Evolutionary conservation across 768 basidiomycete genomes (phyloP), one percentile per base, ranked within the genome.

Genomic region (Hygrophorus pudorinus): DNA sequence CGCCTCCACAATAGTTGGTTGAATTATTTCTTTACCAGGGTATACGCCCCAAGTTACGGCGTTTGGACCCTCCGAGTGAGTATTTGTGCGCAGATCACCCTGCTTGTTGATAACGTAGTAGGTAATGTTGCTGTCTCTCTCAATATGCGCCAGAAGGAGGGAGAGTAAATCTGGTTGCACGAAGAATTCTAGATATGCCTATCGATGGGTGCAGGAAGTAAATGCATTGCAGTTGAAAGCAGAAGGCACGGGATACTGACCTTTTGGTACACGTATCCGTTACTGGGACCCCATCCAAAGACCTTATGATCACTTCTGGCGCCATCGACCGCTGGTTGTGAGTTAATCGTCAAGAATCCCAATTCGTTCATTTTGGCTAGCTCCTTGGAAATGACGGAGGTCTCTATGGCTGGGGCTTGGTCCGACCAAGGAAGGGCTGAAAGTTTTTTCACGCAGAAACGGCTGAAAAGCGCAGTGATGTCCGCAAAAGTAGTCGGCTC

Each of bases 1-100:
- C 2, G 92, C 89, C 61, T 97, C 93, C 16, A 97, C 93, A 49
- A 96, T 90, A 14, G 93, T 97, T 16, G 93, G 93, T 59, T 94
- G 91, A 38, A 94, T 67, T 53, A 96, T 87, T 68, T 96, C 93
- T 63, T 97, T 97, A 45, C 89, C 88, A 4, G 93, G 90, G 73
- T 94, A 97, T 7, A 96, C 89, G 50, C 93, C 93, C 93, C 93
- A 97, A 1, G 93, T 97, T 13, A 97, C 91, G n/a, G 93, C 93
- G 54, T 96, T 97, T 20, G 96, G 93, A 2, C 93, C 91, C 41
- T 96, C 92, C 2, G 84, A 87, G 54, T 90, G 86, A 12, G 81
- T 92, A 70, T 98, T 99, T 39, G 96, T 97, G 44, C 83, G 78
- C 40, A 99, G 69, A 60, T 98, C 93, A 32, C 96, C 96, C 33